Evolutionary conservation across 2,329 filamentous ascomycete species (phyloP), one percentile per base, ranked within the genome.

Genomic region (Ilyonectria mors-panacis): DNA sequence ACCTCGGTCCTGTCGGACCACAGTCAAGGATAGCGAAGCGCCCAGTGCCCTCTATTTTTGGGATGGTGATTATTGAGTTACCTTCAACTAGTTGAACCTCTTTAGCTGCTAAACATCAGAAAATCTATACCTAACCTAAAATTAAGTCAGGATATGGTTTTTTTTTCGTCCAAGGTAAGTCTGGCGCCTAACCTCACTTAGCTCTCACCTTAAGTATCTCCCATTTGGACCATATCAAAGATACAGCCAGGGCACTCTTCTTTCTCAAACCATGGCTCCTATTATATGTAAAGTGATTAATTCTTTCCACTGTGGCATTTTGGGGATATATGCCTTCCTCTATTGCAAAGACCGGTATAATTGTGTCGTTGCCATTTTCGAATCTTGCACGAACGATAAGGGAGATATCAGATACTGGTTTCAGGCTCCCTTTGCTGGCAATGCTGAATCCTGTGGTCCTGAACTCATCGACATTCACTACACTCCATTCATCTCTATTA

Each of bases 381-480:
- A 66, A 21, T 63, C 37, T 9, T 66, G 53, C 45, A 58, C 39
- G 6, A 28, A 66, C 15, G 30, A 66, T 26, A 28, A 57, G 19
- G 59, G 64, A 19, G 51, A 55, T 37, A 66, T 66, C 10, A 28
- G 44, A 17, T 66, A 63, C 45, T 66, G 47, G 64, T 66, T 63
- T 37, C 28, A 44, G 21, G 28, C 28, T 15, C 35, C 47, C 13
- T 26, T 33, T 10, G 45, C 13, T 12, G 57, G 28, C 37, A 35
- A 55, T n/a, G 26, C 48, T 12, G 6, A 21, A n/a, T 21, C 50
- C 21, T 39, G 23, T 6, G 19, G 35, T 17, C 59, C 59, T 6
- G 28, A 39, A 50, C 37, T 47, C n/a, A 39, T 62, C 15, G 28
- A 62, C 35, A 33, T 56, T 23, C 28, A 28, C 13, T 17, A 62